These are phyloP conservation scores for Dactylis glomerata DNA, from an alignment of 176 grass and related monocot species.

Conservation along the genomic window DNA sequence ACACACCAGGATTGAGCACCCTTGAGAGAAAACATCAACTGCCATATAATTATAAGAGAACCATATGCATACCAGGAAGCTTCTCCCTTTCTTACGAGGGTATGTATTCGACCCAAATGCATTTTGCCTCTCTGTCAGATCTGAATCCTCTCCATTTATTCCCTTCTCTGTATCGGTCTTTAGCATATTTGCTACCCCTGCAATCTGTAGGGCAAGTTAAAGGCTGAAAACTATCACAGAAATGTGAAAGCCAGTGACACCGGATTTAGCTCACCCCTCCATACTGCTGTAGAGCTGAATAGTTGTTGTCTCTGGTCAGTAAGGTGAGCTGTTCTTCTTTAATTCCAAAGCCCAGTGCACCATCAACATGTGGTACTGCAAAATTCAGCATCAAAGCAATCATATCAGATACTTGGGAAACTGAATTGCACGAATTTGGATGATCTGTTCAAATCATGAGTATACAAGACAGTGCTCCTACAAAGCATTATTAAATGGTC, in stretches of 20 bases:
- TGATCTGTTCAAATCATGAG: neutral
- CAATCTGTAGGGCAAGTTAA: conserved; percentile 46
- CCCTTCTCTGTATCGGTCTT: conserved; percentile 64
- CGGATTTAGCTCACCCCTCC: conserved; percentile 47
- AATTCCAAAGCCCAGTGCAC: conserved; percentile 62
- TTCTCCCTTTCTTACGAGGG: conserved; percentile 88
- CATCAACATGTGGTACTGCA: conserved; percentile 21
- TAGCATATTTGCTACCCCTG: conserved; percentile 67
- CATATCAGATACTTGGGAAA: neutral
- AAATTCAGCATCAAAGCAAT: conserved; percentile 31
- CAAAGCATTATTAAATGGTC: neutral
- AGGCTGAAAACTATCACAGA: conserved; percentile 12
- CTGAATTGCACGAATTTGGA: neutral
- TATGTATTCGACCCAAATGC: conserved; percentile 84
- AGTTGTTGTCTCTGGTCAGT: conserved; percentile 82
- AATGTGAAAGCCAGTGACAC: neutral
- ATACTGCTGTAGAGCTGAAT: conserved; percentile 70
- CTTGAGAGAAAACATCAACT: neutral
- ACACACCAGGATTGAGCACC: neutral
- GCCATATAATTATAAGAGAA: neutral
- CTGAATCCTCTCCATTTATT: conserved; percentile 50
- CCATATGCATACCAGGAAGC: conserved; percentile 52
- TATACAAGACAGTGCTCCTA: neutral
- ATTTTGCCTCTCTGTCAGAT: conserved; percentile 54
- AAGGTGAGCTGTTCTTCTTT: conserved; percentile 69